Evolutionary conservation across 345 rosid species (phyloP), one percentile per base, ranked within the genome.

Genomic region (Rhodomyrtus tomentosa): DNA sequence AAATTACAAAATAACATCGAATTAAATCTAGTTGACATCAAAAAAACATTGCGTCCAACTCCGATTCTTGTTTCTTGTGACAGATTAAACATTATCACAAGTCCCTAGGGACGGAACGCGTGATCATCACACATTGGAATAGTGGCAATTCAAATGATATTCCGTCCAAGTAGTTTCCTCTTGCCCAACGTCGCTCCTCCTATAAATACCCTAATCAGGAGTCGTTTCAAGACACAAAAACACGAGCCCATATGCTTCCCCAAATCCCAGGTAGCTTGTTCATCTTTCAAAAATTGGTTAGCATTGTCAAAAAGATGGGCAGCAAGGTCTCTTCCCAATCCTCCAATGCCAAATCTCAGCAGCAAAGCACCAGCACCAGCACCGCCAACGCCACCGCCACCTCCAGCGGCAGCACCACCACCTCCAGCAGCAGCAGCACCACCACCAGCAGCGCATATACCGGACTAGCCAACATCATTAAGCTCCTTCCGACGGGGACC

Each of bases 401-500:
- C 50, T 48, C 50, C 50, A 48, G 50, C 50, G 10, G 50, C 50
- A 48, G 50, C 50, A 48, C 50, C 50, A 48, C 27, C 59, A 55
- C 59, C 59, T 24, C 27, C 59, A 55, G 18, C 68, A 59, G 21
- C 73, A 59, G 10, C 4, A 27, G 38, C 38, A 27, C 16, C 72
- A 27, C 5, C 36, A 59, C 22, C 11, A 62, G 42, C 42, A 62
- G 42, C 3, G 88, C 94, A 32, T 91, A 92, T 24, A 42, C 87
- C 9, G 95, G 98, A 27, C 52, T 92, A 1, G 93, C 93, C 6
- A 95, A 93, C 90, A 93, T 96, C 40, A 83, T 96, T 82, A 92
- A 91, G 92, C 94, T 95, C 82, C 96, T 95, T 48, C 99, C 99
- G 0, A 92, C 98, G 7, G 99, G 98, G 88, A 95, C 95, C 4